phyloP scores from a whole-genome alignment of 495 filamentous ascomycete genomes.

The Acidiella bohemica region DNA sequence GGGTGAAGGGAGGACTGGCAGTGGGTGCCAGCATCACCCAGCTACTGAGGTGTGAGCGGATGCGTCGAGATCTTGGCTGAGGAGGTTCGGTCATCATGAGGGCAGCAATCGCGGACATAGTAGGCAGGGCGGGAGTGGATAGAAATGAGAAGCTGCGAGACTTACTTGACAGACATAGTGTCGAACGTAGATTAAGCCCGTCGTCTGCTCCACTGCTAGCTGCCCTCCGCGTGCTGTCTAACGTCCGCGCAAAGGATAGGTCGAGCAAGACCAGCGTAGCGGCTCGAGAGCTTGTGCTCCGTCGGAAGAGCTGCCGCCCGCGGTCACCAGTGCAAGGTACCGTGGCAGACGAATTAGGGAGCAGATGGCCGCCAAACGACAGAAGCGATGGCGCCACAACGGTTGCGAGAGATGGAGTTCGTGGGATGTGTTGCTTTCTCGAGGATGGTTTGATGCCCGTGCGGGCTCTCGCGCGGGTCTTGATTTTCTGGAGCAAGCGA shows the following conservation, averaged over 20 bases:
- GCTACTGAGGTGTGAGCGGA: constrained; percentile 34
- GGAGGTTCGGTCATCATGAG: neutral
- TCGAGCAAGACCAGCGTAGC: neutral
- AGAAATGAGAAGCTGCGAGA: neutral
- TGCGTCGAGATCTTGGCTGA: constrained; percentile 8
- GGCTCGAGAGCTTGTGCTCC: neutral
- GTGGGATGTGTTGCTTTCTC: no score
- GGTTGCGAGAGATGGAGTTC: no score
- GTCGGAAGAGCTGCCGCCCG: neutral
- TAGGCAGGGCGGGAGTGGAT: neutral
- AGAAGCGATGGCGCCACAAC: no score
- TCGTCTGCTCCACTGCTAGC: neutral
- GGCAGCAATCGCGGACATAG: neutral
- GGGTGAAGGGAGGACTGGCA: constrained; percentile 41
- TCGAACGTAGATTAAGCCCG: neutral
- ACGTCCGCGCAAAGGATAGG: neutral
- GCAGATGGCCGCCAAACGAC: no score
- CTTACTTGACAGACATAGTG: neutral
- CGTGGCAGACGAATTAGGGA: neutral
- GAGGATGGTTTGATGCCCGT: no score
- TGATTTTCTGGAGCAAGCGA: no score
- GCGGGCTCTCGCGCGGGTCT: no score
- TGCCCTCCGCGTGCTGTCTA: neutral
- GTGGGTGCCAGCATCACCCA: constrained; percentile 67
- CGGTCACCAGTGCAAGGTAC: neutral